These are phyloP conservation scores for Leccinum solheimii DNA, from an alignment of 1,284 basidiomycete species.

Conservation along the genomic window DNA sequence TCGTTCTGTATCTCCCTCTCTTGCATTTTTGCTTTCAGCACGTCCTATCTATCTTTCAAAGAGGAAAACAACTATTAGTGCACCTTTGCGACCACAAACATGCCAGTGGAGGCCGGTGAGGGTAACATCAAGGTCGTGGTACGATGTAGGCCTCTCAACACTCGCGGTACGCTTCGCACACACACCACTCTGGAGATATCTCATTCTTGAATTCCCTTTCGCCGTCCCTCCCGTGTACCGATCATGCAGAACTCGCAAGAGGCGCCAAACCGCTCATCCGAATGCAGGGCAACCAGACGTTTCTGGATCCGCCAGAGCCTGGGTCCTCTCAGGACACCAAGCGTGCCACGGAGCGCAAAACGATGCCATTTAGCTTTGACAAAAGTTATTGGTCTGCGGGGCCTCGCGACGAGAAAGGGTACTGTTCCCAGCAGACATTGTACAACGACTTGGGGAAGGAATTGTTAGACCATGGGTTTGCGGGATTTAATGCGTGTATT, in stretches of 20 bases:
- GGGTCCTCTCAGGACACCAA: conserved; percentile 70
- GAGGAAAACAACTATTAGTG: conserved; percentile 11
- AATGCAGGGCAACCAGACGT: conserved; percentile 91
- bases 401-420: conserved; percentile 79
- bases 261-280: conserved; percentile 91
- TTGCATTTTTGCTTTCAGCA: conserved; percentile 8
- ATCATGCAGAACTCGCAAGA: conserved; percentile 74
- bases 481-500: conserved; percentile 98
- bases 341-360: conserved; percentile 84
- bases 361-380: conserved; percentile 90
- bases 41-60: conserved; percentile 14
- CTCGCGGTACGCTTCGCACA: conserved; percentile 66
- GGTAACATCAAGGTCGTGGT: conserved; percentile 97
- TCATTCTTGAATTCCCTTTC: conserved; percentile 4
- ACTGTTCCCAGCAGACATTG: conserved; percentile 91
- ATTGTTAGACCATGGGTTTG: conserved; percentile 91
- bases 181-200: conserved; percentile 6
- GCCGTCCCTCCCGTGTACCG: conserved; percentile 8
- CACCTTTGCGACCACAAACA: conserved; percentile 27
- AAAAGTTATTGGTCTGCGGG: conserved; percentile 97
- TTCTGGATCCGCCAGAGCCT: conserved; percentile 85
- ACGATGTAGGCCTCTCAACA: conserved; percentile 93
- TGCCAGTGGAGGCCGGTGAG: conserved; percentile 58
- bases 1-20: conserved; percentile 5
- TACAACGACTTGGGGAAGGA: conserved; percentile 96